phyloP scores from a whole-genome alignment of 2,329 filamentous ascomycete genomes.

The Nannizzia gypsea region DNA sequence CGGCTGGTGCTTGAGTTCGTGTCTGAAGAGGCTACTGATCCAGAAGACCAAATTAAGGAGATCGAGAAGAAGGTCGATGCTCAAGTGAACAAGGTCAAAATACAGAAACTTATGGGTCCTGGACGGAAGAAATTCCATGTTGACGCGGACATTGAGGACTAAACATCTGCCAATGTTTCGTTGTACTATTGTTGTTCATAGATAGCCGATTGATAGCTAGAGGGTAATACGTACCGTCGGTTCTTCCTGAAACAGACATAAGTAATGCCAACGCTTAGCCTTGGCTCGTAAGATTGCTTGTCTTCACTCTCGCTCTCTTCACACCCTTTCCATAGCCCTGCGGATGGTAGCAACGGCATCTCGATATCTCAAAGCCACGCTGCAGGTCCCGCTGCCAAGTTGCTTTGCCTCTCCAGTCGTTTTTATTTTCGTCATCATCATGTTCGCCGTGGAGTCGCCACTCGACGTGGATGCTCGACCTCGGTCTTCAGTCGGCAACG shows the following conservation, averaged over 20 bases:
- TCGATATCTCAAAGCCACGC: not conserved
- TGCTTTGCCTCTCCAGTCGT: not conserved
- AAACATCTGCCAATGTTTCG: constrained; percentile 22
- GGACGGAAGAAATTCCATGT: constrained; percentile 82
- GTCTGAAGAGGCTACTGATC: constrained; percentile 74
- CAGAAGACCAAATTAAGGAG: constrained; percentile 90
- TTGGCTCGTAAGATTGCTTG: not conserved
- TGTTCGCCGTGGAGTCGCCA: not conserved
- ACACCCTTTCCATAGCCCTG: not conserved
- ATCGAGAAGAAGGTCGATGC: constrained; percentile 93
- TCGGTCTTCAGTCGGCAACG: not conserved
- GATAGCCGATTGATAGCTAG: not conserved
- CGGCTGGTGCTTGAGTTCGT: constrained; percentile 86
- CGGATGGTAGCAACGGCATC: not conserved
- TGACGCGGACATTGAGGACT: constrained; percentile 55
- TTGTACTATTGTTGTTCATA: not conserved
- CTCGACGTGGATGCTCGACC: not conserved
- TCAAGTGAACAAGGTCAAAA: constrained; percentile 79
- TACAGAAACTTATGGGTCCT: constrained; percentile 74
- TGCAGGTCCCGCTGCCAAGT: not conserved
- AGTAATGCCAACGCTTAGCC: not conserved
- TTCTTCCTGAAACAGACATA: not conserved
- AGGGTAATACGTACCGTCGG: not conserved
- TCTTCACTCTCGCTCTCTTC: not conserved
- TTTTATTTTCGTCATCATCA: not conserved